phyloP scores from a whole-genome alignment of 2,329 filamentous ascomycete genomes.

The Venturia asperata region DNA sequence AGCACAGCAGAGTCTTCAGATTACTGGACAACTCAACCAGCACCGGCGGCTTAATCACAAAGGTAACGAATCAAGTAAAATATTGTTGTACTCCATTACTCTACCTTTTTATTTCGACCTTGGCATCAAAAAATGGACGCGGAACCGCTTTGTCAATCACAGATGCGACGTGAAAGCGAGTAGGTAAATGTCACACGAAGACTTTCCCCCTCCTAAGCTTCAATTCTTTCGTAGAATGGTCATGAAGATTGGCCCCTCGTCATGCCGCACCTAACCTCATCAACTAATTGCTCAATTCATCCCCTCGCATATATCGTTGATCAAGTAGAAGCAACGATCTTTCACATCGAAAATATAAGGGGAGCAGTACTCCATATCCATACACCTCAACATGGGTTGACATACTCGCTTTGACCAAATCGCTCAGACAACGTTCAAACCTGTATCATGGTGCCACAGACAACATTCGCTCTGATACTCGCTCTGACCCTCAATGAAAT shows the following conservation, averaged over 20 bases:
- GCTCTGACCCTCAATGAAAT: neutral
- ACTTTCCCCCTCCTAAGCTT: neutral
- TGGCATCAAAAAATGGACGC: neutral
- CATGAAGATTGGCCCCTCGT: neutral
- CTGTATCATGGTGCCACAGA: neutral
- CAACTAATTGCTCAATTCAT: no score
- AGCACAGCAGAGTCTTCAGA: constrained; percentile 4
- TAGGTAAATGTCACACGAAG: neutral
- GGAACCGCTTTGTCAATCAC: neutral
- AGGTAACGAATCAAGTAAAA: neutral
- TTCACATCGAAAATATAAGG: no score
- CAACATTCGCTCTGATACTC: neutral
- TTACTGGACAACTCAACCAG: neutral
- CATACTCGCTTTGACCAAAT: neutral
- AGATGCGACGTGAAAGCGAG: neutral
- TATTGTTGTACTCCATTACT: neutral
- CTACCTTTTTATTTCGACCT: neutral
- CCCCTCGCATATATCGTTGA: no score
- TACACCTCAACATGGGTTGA: no score
- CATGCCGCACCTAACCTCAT: no score
- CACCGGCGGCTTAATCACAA: neutral
- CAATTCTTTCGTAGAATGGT: no score
- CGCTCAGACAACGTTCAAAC: neutral
- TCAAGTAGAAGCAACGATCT: no score
- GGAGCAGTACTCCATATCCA: no score